Evolutionary conservation across 306 rosid genomes (phyloP).

Genomic region (Corylus heterophylla): DNA sequence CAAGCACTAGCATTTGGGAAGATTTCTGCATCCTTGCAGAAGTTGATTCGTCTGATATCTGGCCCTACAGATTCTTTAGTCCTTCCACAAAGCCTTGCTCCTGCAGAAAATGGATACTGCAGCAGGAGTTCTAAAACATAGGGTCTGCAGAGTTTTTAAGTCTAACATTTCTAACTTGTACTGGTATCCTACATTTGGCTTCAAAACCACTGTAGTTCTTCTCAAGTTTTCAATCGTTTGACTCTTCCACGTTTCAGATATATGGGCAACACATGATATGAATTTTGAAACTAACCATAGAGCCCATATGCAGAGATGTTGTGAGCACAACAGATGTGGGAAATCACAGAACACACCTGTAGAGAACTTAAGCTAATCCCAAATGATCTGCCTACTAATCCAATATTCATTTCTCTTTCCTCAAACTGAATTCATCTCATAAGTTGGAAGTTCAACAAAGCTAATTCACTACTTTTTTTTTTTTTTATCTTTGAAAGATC

Average conservation of each 20-base stretch:
- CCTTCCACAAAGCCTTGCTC: not conserved
- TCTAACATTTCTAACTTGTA: not conserved
- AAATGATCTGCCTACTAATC: too few relatives aligned
- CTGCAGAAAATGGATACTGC: not conserved
- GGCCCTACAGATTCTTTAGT: not conserved
- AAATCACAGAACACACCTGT: not conserved
- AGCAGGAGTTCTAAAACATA: too few relatives aligned
- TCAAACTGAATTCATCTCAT: too few relatives aligned
- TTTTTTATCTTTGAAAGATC: too few relatives aligned
- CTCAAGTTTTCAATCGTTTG: not conserved
- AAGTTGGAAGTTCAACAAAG: too few relatives aligned
- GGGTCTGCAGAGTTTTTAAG: not conserved
- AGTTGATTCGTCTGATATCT: slow-evolving; percentile 5
- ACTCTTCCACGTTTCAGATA: too few relatives aligned
- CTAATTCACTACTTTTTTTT: too few relatives aligned
- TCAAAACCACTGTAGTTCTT: not conserved
- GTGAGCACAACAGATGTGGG: not conserved
- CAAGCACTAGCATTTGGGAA: not conserved
- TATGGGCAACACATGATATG: not conserved
- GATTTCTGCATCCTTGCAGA: not conserved
- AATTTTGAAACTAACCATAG: not conserved
- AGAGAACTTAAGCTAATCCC: too few relatives aligned
- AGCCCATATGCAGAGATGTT: not conserved
- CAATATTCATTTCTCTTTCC: too few relatives aligned
- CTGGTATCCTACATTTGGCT: not conserved